Evolutionary conservation across 352 stramenopile species (phyloP), one percentile per base, ranked within the genome.

Genomic region (Globisporangium sylvaticum): DNA sequence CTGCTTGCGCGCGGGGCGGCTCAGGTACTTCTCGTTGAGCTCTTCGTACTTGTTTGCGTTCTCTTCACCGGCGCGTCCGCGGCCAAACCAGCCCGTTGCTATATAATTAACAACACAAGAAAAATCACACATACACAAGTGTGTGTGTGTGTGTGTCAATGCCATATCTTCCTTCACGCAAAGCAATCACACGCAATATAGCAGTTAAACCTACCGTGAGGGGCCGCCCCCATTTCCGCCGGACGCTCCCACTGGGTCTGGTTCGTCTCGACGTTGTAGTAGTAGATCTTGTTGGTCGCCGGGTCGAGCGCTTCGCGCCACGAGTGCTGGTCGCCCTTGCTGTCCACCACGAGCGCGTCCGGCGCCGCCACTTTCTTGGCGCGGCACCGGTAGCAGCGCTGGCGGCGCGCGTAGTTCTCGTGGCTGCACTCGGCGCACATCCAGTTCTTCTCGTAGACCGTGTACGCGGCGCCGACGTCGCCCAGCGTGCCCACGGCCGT

Each of bases 251-350:
- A 98, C 64, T 95, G 88, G 53, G 90, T 97, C 65, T 76, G 66
- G 24, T 90, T 86, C 8, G 93, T 97, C 65, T 90, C 65, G 22
- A 76, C 83, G 73, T 98, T 97, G 74, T 96, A 97, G 81, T 98
- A 98, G 78, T 98, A 98, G 29, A 98, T 90, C 71, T 97, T 91
- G 61, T 94, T 84, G 27, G 80, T 91, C n/a, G 74, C 68, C 6
- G 89, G 84, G 68, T 98, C 94, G 66, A 98, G 78, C 48, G 92
- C 91, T 67, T 98, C 94, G 54, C 88, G 84, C 94, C 94, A 98
- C 63, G 78, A 22, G 72, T 92, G 82, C 37, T 72, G 55, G 61
- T 83, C 76, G 24, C 74, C 81, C 32, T 76, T 68, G 57, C 72
- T 89, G 64, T 80, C 73, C 31, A 80, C 76, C 32, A 92, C 78